Evolutionary conservation across 176 grass and related monocot genomes (phyloP), one percentile per base, ranked within the genome.

Genomic region (Oryza glumipatula): DNA sequence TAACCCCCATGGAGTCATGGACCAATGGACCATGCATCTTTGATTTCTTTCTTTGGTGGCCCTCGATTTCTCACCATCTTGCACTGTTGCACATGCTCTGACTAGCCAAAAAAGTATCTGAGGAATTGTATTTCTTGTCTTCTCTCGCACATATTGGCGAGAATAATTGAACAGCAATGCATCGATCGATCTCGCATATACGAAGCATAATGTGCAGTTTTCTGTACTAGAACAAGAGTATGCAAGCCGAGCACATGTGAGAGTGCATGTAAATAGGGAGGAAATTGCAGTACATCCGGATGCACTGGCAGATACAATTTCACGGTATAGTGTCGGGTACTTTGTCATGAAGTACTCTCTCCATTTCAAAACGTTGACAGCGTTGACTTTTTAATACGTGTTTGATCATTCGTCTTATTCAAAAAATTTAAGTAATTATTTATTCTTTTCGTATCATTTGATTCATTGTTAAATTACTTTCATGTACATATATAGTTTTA

Each of bases 21-120:
- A 65, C 26, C 14, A 4, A 56, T 76, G 81, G 6, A 65, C 26
- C 14, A 4, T 54, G 56, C 52, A 56, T 19, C 52, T 21, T 56
- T 56, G 52, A 56, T 56, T 56, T 56, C 12, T 72, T 49, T 24
- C 24, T 49, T 13, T 35, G 2, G 15, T 89, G 71, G 65, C 33
- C 68, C 52, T 19, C 52, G 52, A 61, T 8, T 22, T 61, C n/a
- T 61, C 56, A 21, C 10, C 76, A 69, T 80, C 26, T 41, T 13
- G 39, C 7, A 41, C 39, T 41, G 39, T 41, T 41, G 49, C 77
- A 72, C 82, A 81, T 85, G 87, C 52, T 82, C 68, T 36, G 28
- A 60, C 49, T 26, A n/a, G 16, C 46, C 35, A 14, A 61, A 14
- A 61, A 72, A 41, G 30, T 65, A 66, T 72, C 74, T 6, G 65